phyloP scores from a whole-genome alignment of 495 filamentous ascomycete species.

The Aspergillus steynii region DNA sequence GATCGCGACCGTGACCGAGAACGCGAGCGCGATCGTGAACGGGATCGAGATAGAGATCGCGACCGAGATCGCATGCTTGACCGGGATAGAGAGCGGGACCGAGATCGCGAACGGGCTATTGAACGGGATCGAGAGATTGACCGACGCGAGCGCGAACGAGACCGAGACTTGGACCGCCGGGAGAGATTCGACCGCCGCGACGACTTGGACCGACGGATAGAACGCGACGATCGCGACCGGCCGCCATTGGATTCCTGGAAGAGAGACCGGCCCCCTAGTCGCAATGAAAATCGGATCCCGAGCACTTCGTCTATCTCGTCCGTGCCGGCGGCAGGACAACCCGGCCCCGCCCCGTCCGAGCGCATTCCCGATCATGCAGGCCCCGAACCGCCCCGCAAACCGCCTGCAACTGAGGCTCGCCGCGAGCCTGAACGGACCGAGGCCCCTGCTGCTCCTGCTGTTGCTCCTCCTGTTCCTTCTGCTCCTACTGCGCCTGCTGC shows the following conservation, averaged over 20 bases:
- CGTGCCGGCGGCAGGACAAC: slow-evolving; percentile 14
- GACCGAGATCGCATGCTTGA: slow-evolving; percentile 36
- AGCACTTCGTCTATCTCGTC: slow-evolving; percentile 25
- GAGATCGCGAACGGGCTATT: slow-evolving; percentile 34
- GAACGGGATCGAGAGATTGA: slow-evolving; percentile 47
- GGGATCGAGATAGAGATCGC: slow-evolving; percentile 20
- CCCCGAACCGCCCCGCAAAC: slow-evolving; percentile 44
- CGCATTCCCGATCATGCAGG: slow-evolving; percentile 30
- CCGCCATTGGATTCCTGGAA: slow-evolving; percentile 55
- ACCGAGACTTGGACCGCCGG: slow-evolving; percentile 41
- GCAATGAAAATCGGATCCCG: slow-evolving; percentile 43
- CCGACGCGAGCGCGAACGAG: slow-evolving; percentile 43
- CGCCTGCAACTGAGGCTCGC: slow-evolving; percentile 31
- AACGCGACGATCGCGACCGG: slow-evolving; percentile 58
- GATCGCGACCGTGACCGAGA: slow-evolving; percentile 40
- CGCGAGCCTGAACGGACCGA: slow-evolving; percentile 36
- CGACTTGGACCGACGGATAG: slow-evolving; percentile 42
- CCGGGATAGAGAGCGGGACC: slow-evolving; percentile 36
- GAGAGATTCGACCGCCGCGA: slow-evolving; percentile 51
- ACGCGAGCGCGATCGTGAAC: slow-evolving; percentile 30
- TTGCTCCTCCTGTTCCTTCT: too few relatives aligned
- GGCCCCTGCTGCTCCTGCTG: background rate
- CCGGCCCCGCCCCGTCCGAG: slow-evolving; percentile 24
- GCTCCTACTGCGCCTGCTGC: too few relatives aligned
- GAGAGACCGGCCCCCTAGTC: slow-evolving; percentile 47